Evolutionary conservation across 2,329 filamentous ascomycete genomes (phyloP).

Genomic region (Cladophialophora chaetospira): DNA sequence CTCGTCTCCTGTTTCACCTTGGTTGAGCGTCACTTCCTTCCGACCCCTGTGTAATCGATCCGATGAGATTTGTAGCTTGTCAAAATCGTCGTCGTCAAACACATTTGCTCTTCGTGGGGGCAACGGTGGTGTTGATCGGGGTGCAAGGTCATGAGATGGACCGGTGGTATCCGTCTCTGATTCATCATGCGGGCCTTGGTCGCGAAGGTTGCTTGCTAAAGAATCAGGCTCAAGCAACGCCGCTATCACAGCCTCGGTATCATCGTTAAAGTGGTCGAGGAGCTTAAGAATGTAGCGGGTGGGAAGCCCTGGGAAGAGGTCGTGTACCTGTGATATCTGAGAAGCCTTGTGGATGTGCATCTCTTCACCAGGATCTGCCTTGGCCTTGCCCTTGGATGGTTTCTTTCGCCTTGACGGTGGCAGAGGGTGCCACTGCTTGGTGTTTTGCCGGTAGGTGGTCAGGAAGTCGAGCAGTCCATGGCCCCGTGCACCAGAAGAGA

Average conservation of each 20-base stretch:
- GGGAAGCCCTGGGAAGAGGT: conserved; percentile 86
- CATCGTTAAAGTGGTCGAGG: conserved; percentile 75
- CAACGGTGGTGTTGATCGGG: conserved; percentile 42
- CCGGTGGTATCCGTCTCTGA: conserved; percentile 19
- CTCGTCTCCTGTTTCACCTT: conserved; percentile 42
- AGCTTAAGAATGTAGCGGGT: conserved; percentile 78
- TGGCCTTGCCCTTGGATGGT: conserved; percentile 46
- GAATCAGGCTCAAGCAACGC: conserved; percentile 74
- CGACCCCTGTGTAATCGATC: conserved; percentile 79
- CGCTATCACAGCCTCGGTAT: conserved; percentile 76
- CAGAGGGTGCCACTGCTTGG: conserved; percentile 42
- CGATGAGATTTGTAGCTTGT: conserved; percentile 66
- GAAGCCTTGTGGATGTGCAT: conserved; percentile 81
- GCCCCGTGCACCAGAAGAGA: conserved; percentile 43
- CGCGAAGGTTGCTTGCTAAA: conserved; percentile 67
- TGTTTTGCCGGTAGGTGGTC: conserved; percentile 43
- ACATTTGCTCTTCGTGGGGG: conserved; percentile 68
- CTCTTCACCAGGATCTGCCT: conserved; percentile 43
- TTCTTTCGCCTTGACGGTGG: conserved; percentile 45
- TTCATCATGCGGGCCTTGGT: conserved; percentile 28
- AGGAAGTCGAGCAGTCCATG: conserved; percentile 44
- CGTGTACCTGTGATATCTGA: conserved; percentile 85
- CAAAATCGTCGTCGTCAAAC: conserved; percentile 79
- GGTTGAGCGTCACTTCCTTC: conserved; percentile 25
- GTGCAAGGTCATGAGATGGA: conserved; percentile 52